A percentile compares a stretch with the other conserved stretches of the same genome.
Conservation (phyloP, 345 rosid species). For the Brassica nigra region DNA sequence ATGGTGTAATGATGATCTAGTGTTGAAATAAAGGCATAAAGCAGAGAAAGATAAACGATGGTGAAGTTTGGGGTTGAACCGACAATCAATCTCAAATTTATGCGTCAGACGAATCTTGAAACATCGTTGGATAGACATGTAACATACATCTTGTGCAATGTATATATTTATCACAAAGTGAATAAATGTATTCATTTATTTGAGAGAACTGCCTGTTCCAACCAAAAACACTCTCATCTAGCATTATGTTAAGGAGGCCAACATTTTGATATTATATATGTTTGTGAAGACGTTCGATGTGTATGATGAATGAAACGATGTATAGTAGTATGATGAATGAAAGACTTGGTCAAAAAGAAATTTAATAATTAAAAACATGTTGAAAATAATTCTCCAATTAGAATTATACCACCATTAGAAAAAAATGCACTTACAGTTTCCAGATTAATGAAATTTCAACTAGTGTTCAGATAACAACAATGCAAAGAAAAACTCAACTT, state of each 20-base stretch:
- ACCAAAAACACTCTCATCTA: neutral
- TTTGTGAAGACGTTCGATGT: neutral
- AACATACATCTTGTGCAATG: neutral
- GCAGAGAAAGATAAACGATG: conserved; percentile 1
- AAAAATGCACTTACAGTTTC: neutral
- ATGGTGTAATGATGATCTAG: neutral
- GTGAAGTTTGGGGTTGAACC: neutral
- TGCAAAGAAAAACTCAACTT: conserved; percentile 11
- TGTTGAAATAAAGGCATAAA: neutral
- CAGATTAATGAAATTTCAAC: neutral
- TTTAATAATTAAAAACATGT: neutral
- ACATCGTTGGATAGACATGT: neutral
- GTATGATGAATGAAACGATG: neutral
- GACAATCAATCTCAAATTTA: neutral
- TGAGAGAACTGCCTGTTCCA: neutral
- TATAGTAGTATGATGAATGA: neutral
- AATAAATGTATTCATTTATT: neutral
- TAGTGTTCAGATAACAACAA: neutral
- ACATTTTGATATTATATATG: neutral
- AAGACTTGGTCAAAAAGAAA: neutral
- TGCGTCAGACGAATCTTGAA: neutral
- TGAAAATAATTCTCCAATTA: neutral
- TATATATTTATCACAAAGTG: neutral
- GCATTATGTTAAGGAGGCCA: neutral
- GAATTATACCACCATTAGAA: neutral